Percentiles rank a stretch among this genome's conserved stretches.
phyloP scores from a whole-genome alignment of 495 filamentous ascomycete species.

The Neurospora intermedia region DNA sequence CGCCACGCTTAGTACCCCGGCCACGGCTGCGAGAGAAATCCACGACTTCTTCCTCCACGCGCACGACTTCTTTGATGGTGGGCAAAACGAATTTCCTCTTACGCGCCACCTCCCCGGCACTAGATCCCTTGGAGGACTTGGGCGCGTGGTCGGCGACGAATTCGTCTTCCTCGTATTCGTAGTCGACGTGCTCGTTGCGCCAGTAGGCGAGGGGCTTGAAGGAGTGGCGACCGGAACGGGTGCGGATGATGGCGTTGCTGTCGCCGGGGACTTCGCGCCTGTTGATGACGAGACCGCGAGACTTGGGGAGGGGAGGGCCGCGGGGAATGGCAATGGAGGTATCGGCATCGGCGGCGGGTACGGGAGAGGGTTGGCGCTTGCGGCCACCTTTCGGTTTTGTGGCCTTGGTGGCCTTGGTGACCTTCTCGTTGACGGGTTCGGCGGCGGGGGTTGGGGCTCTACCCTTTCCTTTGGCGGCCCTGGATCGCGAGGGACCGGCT shows the following conservation, averaged over 20 bases:
- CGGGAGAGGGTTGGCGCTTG: conserved; percentile 29
- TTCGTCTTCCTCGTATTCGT: conserved; percentile 43
- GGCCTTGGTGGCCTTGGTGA: background rate
- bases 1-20: background rate
- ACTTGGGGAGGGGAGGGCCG: conserved; percentile 42
- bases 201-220: conserved; percentile 78
- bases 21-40: background rate
- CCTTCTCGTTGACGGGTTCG: background rate
- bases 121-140: conserved; percentile 15
- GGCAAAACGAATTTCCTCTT: conserved; percentile 43
- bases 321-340: conserved; percentile 29
- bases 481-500: background rate
- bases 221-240: conserved; percentile 42
- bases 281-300: conserved; percentile 57
- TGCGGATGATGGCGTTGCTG: conserved; percentile 40
- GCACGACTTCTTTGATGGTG: conserved; percentile 62
- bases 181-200: conserved; percentile 71
- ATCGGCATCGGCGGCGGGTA: conserved; percentile 20
- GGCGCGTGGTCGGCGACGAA: background rate
- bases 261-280: conserved; percentile 51
- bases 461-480: background rate
- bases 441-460: background rate
- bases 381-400: conserved; percentile 23
- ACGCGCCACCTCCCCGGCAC: background rate
- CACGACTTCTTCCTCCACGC: conserved; percentile 50